A percentile compares a stretch with the other conserved stretches of the same genome.
Conservation (phyloP, 139 green algal species). For the Monoraphidium neglectum region DNA sequence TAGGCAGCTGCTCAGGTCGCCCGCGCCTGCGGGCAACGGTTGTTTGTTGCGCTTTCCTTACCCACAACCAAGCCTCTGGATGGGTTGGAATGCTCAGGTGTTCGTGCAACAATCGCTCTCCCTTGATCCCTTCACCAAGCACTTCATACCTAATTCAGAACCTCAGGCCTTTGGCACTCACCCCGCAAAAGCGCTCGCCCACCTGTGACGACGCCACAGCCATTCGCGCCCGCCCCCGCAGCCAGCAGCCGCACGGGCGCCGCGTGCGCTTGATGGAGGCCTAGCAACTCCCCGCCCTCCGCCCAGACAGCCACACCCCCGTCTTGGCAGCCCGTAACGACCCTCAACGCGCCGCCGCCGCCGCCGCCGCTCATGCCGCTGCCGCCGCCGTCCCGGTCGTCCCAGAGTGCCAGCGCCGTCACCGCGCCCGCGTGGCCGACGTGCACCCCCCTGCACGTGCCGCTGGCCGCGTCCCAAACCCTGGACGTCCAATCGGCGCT, state of each 20-base stretch:
- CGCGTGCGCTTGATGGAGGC: neutral
- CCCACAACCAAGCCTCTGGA: no score
- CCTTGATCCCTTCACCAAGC: neutral
- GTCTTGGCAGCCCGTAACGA: slow-evolving; percentile 13
- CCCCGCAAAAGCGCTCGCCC: neutral
- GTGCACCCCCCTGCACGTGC: slow-evolving; percentile 16
- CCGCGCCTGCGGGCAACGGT: slow-evolving; percentile 3
- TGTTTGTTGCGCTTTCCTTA: no score
- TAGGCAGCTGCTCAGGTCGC: neutral
- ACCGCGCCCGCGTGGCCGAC: slow-evolving; percentile 46
- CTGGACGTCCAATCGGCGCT: slow-evolving; percentile 36
- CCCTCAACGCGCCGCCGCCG: neutral
- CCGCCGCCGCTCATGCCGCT: neutral
- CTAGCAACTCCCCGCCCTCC: neutral
- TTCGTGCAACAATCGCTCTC: neutral
- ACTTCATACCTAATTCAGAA: neutral
- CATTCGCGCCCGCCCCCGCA: neutral
- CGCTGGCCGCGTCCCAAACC: slow-evolving; percentile 28
- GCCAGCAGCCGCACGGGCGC: slow-evolving; percentile 11
- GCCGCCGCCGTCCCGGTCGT: neutral
- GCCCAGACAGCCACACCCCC: slow-evolving; percentile 13
- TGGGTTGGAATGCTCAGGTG: no score
- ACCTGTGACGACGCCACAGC: neutral
- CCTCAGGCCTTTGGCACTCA: neutral
- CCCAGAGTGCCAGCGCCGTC: slow-evolving; percentile 17